Evolutionary conservation across 1,139 yeast species (phyloP).

Genomic region (Debaryomyces udenii): DNA sequence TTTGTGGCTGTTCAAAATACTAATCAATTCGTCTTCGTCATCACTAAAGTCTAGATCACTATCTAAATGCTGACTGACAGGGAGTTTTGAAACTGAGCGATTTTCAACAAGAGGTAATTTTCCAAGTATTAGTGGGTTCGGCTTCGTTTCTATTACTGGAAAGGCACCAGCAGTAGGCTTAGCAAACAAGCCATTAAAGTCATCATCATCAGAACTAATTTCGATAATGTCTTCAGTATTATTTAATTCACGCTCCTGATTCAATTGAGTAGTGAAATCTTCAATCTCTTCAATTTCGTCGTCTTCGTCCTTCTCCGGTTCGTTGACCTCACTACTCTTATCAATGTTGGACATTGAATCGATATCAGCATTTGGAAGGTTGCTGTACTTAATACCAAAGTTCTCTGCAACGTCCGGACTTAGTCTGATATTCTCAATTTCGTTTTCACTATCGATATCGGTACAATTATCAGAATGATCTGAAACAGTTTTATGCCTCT

Average conservation of each 20-base stretch:
- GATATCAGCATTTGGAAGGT: conserved; percentile 12
- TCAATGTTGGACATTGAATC: conserved; percentile 12
- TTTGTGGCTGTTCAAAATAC: conserved; percentile 21
- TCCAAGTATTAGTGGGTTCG: conserved; percentile 6
- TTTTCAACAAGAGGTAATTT: conserved; percentile 10
- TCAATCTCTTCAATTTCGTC: conserved; percentile 33
- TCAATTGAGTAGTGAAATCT: conserved; percentile 43
- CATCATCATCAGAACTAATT: conserved; percentile 37
- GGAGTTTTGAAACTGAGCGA: conserved; percentile 1
- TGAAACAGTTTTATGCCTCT: conserved; percentile 16
- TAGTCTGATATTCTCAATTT: conserved; percentile 25
- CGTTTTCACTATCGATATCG: conserved; percentile 15
- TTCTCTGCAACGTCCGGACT: conserved; percentile 37
- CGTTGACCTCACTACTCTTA: conserved; percentile 16
- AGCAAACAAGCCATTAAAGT: conserved; percentile 11
- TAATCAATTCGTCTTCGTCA: conserved; percentile 40
- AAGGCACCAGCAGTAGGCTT: background rate
- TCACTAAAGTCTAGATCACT: conserved; percentile 38
- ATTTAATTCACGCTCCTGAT: conserved; percentile 45
- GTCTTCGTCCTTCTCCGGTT: conserved; percentile 18
- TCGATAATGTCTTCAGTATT: conserved; percentile 31
- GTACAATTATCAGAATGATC: conserved; percentile 21
- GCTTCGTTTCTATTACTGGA: conserved; percentile 4
- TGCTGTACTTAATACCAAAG: conserved; percentile 29
- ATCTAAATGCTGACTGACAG: conserved; percentile 18